These are phyloP conservation scores for Stylosanthes scabra DNA, from an alignment of 331 rosid species.

Conservation along the genomic window DNA sequence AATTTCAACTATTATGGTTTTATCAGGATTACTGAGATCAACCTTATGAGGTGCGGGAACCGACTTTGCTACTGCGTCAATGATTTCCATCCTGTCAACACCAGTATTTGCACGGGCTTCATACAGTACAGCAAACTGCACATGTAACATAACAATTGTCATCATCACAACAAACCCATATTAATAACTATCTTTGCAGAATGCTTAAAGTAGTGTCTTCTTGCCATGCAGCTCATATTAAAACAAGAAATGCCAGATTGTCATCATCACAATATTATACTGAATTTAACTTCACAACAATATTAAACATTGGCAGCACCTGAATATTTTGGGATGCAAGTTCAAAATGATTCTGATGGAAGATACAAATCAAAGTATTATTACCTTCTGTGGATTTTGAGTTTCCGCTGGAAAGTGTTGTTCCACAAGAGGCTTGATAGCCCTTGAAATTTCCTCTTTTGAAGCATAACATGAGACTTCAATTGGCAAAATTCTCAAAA, in stretches of 20 bases:
- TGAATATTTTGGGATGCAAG: constrained; percentile 13
- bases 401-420: constrained; percentile 75
- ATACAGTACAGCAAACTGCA: constrained; percentile 91
- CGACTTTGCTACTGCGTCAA: constrained; percentile 83
- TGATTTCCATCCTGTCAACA: constrained; percentile 88
- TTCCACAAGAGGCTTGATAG: constrained; percentile 76
- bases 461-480: constrained; percentile 96
- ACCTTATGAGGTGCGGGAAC: constrained; percentile 91
- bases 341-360: constrained; percentile 12
- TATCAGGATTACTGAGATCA: constrained; percentile 85
- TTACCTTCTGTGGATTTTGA: constrained; percentile 77
- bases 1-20: constrained; percentile 90
- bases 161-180: constrained; percentile 23
- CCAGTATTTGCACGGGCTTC: constrained; percentile 97
- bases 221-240: too few species aligned
- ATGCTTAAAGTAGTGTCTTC: too few species aligned
- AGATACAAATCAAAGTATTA: constrained; percentile 18
- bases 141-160: constrained; percentile 14
- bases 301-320: neutral
- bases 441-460: constrained; percentile 89
- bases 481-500: constrained; percentile 85
- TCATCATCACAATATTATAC: too few species aligned
- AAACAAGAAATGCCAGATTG: too few species aligned
- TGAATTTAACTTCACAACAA: too few species aligned
- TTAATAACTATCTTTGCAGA: too few species aligned